Conservation (phyloP, 208 protist species). For the Leishmania major region DNA sequence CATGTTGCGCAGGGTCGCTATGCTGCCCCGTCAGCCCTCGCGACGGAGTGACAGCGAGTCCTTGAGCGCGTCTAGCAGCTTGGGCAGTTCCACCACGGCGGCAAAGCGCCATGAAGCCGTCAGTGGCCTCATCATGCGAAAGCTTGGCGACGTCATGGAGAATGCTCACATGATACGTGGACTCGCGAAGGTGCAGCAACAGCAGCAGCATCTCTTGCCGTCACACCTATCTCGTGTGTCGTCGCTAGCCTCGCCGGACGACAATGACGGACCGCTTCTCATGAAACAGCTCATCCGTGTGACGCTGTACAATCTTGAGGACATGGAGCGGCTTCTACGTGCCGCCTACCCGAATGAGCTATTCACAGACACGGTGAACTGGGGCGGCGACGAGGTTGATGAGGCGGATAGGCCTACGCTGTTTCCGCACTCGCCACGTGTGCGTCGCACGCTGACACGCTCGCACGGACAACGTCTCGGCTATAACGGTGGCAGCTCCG, state of each 20-base stretch:
- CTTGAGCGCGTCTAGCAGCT: background rate
- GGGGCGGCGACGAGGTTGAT: background rate
- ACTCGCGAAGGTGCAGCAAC: constrained; percentile 25
- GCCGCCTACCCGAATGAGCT: constrained; percentile 32
- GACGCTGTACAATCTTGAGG: constrained; percentile 35
- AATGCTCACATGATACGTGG: constrained; percentile 33
- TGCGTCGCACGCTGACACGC: background rate
- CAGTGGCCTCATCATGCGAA: constrained; percentile 26
- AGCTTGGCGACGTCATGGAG: constrained; percentile 43
- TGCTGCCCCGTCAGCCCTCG: background rate
- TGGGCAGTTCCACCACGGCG: background rate
- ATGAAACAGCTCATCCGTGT: constrained; percentile 47
- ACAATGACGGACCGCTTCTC: constrained; percentile 18
- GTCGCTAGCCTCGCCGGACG: background rate
- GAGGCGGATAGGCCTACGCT: background rate
- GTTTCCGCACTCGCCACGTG: background rate
- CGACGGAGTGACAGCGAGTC: background rate
- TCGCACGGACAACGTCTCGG: background rate
- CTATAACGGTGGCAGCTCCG: background rate
- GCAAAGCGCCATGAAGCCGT: constrained; percentile 9
- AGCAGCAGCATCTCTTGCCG: background rate
- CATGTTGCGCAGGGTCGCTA: constrained; percentile 12
- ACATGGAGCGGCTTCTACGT: constrained; percentile 50
- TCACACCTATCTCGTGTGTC: too few species aligned
- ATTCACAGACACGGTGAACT: background rate